phyloP scores from a whole-genome alignment of 1,139 yeast species.

The Entelexis paramagnoliae region DNA sequence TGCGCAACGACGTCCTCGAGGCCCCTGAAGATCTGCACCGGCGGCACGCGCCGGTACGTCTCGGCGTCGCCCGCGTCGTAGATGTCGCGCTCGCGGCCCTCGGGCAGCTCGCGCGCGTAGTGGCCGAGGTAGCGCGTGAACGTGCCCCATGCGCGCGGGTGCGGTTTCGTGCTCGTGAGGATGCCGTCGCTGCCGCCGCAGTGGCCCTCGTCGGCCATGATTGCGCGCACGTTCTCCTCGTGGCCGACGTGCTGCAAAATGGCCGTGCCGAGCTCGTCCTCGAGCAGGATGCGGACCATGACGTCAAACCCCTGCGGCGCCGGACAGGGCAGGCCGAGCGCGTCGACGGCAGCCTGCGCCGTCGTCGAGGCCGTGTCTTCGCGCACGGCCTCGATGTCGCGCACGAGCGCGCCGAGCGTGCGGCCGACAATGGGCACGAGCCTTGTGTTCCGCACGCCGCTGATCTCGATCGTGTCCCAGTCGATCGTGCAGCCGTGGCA shows the following conservation, averaged over 20 bases:
- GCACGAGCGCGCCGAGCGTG: constrained; percentile 7
- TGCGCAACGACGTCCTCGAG: constrained; percentile 17
- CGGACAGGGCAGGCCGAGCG: not conserved
- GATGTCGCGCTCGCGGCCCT: constrained; percentile 19
- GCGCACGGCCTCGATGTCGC: not conserved
- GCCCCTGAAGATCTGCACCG: constrained; percentile 13
- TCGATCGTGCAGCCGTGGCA: constrained; percentile 21
- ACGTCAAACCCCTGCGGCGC: constrained; percentile 13
- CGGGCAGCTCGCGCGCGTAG: constrained; percentile 18
- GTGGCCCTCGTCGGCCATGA: constrained; percentile 16
- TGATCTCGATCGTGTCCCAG: constrained; percentile 20
- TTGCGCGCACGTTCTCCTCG: constrained; percentile 17
- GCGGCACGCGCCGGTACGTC: constrained; percentile 9
- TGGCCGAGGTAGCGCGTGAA: constrained; percentile 20
- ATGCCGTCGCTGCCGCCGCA: constrained; percentile 21
- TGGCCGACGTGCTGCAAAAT: constrained; percentile 21
- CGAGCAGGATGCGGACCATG: constrained; percentile 14
- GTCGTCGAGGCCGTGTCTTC: not conserved
- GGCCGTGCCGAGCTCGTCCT: constrained; percentile 16
- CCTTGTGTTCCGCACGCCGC: constrained; percentile 12
- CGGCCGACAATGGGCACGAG: constrained; percentile 14
- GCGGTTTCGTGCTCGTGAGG: constrained; percentile 17
- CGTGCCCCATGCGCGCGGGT: constrained; percentile 20
- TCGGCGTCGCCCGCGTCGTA: constrained; percentile 10
- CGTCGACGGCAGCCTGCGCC: not conserved